These are phyloP conservation scores for Penicillium verhagenii DNA, from an alignment of 495 filamentous ascomycete genomes.

Conservation along the genomic window DNA sequence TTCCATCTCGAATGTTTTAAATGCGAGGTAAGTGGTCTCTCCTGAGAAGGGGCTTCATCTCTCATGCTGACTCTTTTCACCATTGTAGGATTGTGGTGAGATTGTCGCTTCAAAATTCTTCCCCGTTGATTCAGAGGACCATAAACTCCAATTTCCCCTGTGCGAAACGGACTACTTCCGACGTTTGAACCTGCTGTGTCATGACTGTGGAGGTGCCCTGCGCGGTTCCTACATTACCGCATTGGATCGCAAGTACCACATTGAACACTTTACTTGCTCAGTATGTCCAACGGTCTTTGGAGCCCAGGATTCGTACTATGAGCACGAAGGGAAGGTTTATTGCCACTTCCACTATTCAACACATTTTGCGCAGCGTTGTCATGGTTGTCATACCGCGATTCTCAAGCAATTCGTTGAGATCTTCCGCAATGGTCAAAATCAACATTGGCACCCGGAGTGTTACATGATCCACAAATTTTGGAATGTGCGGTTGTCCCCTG, in stretches of 20 bases:
- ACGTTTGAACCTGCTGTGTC: constrained; percentile 84
- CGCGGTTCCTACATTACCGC: constrained; percentile 98
- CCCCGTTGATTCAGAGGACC: constrained; percentile 86
- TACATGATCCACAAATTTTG: constrained; percentile 99
- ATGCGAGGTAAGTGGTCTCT: constrained; percentile 69
- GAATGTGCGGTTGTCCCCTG: constrained; percentile 83
- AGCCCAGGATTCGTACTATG: constrained; percentile 97
- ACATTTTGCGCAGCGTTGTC: constrained; percentile 92
- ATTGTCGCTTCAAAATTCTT: constrained; percentile 99
- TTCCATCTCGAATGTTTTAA: constrained; percentile 98
- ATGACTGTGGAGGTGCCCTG: constrained; percentile 87
- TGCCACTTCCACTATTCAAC: constrained; percentile 99
- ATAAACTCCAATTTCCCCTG: constrained; percentile 83
- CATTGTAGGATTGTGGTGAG: constrained; percentile 83
- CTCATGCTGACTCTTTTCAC: background rate
- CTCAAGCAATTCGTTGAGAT: constrained; percentile 99
- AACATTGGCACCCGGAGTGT: constrained; percentile 99
- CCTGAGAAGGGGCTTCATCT: background rate
- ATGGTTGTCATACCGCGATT: constrained; percentile 96
- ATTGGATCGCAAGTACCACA: constrained; percentile 96
- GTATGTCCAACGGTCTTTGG: constrained; percentile 97
- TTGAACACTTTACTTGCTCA: constrained; percentile 98
- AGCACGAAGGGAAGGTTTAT: constrained; percentile 94
- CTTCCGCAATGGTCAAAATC: constrained; percentile 93
- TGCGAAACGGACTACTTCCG: constrained; percentile 99